These are phyloP conservation scores for Graphilbum sp. DNA, from an alignment of 2,329 filamentous ascomycete species.

Conservation along the genomic window DNA sequence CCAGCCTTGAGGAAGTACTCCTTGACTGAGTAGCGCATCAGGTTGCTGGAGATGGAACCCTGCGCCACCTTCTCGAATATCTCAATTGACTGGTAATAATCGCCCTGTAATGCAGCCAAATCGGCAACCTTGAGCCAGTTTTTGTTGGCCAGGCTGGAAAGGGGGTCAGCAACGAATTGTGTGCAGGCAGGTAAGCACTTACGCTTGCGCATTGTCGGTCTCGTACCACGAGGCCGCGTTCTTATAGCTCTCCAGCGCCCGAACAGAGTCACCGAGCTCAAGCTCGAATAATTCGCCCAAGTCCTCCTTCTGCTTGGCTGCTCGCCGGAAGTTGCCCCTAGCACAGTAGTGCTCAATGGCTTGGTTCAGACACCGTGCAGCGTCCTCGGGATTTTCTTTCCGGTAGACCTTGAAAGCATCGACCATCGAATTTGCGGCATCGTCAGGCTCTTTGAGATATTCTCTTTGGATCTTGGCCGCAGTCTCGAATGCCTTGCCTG, in stretches of 20 bases:
- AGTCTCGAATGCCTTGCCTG: constrained; percentile 72
- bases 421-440: constrained; percentile 72
- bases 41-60: constrained; percentile 67
- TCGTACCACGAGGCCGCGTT: constrained; percentile 81
- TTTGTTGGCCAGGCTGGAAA: constrained; percentile 71
- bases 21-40: constrained; percentile 89
- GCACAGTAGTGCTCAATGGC: constrained; percentile 75
- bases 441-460: constrained; percentile 79
- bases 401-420: constrained; percentile 94
- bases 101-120: constrained; percentile 60
- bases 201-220: constrained; percentile 69
- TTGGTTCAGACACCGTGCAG: constrained; percentile 60
- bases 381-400: constrained; percentile 69
- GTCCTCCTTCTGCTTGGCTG: constrained; percentile 80
- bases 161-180: too few relatives aligned
- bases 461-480: constrained; percentile 67
- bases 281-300: constrained; percentile 74
- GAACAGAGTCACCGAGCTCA: constrained; percentile 61
- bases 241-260: constrained; percentile 71
- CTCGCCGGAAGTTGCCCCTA: constrained; percentile 81
- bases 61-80: constrained; percentile 73
- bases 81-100: constrained; percentile 72
- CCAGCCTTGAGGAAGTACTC: constrained; percentile 91
- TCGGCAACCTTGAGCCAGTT: constrained; percentile 86
- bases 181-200: too few relatives aligned